Base-by-base conservation (phyloP, 306 rosid species). In the Sophora flavescens region DNA sequence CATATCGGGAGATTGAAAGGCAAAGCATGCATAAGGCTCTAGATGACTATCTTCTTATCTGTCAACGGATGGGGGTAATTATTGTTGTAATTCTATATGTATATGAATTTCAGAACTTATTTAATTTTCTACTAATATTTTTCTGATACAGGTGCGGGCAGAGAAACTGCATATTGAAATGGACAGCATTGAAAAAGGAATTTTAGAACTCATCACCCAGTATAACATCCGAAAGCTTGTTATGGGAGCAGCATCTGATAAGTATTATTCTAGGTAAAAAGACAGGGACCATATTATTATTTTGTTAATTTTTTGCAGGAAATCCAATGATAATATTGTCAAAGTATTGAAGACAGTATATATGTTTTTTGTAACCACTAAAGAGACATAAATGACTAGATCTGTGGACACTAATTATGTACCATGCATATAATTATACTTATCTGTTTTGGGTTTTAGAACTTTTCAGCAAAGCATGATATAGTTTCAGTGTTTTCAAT, bases 191-290 rank as follows among this genome's bases (percentile, higher is more conserved):
- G 97, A 95, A 80, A 89, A 83, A 80, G 97, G 93, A 81, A 92
- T 90, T 56, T 70, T 90, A 74, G 86, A 88, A 75, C 93, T 95
- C 78, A 57, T 92, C 59, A 81, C 91, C 35, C 81, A 63, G 77
- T 62, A 70, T 65, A 74, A 79, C 35, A 89, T 95, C 72, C 80
- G 45, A 68, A 86, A 81, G 76, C 96, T 95, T 68, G 91, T 95
- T 50, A 92, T 95, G 96, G 99, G 99, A 72, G 97, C 97, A 58
- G 97, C 97, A 69, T 88, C 86, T 26, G 96, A 90, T 88, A 92
- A 62, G 80, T 16, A 39, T 65, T 59, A 86, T 80, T 88, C 88
- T 70, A 89, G 88, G 99, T 95, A 87, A 72, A 75, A 85, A 57
- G 62, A 22, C 22, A 22, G 6, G 6, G 51, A 63, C 36, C 6